Evolutionary conservation across 495 filamentous ascomycete species (phyloP).

Genomic region (Penicillium desertorum): DNA sequence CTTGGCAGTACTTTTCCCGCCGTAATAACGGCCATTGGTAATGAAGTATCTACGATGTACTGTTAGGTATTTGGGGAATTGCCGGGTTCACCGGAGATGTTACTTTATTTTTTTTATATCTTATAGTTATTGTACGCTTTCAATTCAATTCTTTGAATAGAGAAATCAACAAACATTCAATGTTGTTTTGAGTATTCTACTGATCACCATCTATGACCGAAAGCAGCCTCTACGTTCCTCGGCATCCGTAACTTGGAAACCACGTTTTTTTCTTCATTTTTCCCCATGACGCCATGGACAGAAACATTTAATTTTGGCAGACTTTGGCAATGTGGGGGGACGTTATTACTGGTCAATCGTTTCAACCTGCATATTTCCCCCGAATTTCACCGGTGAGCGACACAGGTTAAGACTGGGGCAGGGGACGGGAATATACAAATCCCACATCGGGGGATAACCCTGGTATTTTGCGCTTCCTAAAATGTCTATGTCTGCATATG

Average conservation of each 20-base stretch:
- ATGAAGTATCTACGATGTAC: conserved; percentile 1
- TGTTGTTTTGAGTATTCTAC: background rate
- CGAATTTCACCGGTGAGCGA: conserved; percentile 36
- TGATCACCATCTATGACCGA: background rate
- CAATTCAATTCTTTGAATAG: background rate
- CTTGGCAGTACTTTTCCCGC: conserved; percentile 12
- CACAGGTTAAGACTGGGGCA: conserved; percentile 23
- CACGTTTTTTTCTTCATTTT: background rate
- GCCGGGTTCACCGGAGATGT: conserved; percentile 34
- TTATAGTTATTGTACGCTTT: background rate
- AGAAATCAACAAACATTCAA: background rate
- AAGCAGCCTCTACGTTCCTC: conserved; percentile 15
- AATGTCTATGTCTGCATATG: background rate
- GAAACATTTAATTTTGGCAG: conserved; percentile 16
- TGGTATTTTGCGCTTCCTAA: background rate
- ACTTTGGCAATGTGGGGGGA: conserved; percentile 19
- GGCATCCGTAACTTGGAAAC: background rate
- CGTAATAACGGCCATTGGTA: background rate
- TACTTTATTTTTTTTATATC: background rate
- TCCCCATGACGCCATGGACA: conserved; percentile 21
- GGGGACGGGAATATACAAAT: conserved; percentile 13
- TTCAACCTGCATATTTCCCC: conserved; percentile 22
- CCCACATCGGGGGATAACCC: background rate
- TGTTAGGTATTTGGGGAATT: conserved; percentile 16
- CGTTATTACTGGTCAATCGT: conserved; percentile 19